Percentiles rank a stretch among this genome's conserved stretches.
Evolutionary conservation across 345 rosid species (phyloP).

Genomic region (Eucalyptus marginata): DNA sequence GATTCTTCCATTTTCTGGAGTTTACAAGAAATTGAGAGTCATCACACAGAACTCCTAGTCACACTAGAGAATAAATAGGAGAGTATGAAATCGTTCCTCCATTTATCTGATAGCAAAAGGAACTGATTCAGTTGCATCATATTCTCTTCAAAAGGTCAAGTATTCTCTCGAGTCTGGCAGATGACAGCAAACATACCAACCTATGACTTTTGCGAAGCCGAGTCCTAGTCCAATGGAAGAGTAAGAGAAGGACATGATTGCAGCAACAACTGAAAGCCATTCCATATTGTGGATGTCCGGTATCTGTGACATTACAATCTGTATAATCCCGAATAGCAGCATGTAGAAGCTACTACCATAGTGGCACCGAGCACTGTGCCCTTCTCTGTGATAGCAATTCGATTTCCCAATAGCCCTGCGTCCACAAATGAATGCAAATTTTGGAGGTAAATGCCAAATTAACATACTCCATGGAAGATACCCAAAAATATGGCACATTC

Average conservation of each 20-base stretch:
- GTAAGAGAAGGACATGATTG: constrained; percentile 35
- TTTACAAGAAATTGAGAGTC: constrained; percentile 1
- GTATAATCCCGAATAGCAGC: constrained; percentile 26
- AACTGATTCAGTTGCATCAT: background rate
- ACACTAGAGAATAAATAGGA: constrained; percentile 14
- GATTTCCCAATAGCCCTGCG: constrained; percentile 34
- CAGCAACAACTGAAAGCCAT: constrained; percentile 35
- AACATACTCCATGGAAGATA: background rate
- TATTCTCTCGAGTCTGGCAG: background rate
- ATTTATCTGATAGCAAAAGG: background rate
- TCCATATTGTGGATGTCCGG: constrained; percentile 32
- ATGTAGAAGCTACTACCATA: constrained; percentile 10
- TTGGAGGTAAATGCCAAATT: background rate
- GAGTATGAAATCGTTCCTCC: constrained; percentile 1
- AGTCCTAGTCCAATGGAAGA: constrained; percentile 36
- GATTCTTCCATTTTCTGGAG: constrained; percentile 24
- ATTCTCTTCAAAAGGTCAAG: background rate
- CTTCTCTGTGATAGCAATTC: constrained; percentile 42
- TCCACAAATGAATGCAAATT: background rate
- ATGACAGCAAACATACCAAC: background rate
- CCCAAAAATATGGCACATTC: background rate
- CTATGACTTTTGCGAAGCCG: constrained; percentile 26
- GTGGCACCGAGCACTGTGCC: constrained; percentile 22
- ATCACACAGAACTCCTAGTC: constrained; percentile 22
- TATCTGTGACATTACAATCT: constrained; percentile 24